Evolutionary conservation across 2,329 filamentous ascomycete genomes (phyloP).

Genomic region (Rutstroemia sp.): DNA sequence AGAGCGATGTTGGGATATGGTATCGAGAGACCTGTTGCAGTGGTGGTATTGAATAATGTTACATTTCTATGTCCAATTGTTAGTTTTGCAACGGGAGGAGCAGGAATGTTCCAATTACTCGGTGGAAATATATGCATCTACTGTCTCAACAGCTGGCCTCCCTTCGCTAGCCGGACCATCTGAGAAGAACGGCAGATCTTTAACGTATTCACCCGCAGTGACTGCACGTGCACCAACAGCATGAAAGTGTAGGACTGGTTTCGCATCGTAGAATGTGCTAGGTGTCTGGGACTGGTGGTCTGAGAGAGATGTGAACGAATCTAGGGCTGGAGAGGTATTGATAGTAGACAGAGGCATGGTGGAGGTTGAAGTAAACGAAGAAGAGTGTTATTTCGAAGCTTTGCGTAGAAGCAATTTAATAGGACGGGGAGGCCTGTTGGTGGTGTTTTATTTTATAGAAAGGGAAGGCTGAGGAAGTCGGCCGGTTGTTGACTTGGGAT

Average conservation of each 20-base stretch:
- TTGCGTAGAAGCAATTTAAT: not conserved
- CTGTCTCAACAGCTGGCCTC: conserved; percentile 3
- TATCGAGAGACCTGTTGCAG: conserved; percentile 56
- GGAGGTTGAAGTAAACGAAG: not conserved
- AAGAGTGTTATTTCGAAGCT: too few relatives aligned
- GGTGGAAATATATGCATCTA: conserved; percentile 50
- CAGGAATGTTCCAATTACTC: conserved; percentile 36
- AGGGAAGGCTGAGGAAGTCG: not conserved
- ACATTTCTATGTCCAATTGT: conserved; percentile 38
- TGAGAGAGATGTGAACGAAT: conserved; percentile 55
- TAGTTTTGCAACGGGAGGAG: conserved; percentile 9
- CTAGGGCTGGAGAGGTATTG: conserved; percentile 44
- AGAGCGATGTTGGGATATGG: conserved; percentile 69
- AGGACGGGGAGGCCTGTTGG: not conserved
- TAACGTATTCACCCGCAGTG: conserved; percentile 46
- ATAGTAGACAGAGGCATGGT: conserved; percentile 42
- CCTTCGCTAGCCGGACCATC: conserved; percentile 21
- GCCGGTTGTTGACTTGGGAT: not conserved
- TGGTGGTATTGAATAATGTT: conserved; percentile 54
- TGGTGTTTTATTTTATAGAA: not conserved
- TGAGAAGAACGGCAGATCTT: conserved; percentile 42
- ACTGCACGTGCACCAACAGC: conserved; percentile 49
- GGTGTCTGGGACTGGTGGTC: conserved; percentile 70
- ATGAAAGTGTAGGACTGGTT: conserved; percentile 63
- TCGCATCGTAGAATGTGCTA: conserved; percentile 61